Percentiles rank a stretch among this genome's conserved stretches.
Evolutionary conservation across 2,329 filamentous ascomycete species (phyloP).

Genomic region (Xylariaceae sp.): DNA sequence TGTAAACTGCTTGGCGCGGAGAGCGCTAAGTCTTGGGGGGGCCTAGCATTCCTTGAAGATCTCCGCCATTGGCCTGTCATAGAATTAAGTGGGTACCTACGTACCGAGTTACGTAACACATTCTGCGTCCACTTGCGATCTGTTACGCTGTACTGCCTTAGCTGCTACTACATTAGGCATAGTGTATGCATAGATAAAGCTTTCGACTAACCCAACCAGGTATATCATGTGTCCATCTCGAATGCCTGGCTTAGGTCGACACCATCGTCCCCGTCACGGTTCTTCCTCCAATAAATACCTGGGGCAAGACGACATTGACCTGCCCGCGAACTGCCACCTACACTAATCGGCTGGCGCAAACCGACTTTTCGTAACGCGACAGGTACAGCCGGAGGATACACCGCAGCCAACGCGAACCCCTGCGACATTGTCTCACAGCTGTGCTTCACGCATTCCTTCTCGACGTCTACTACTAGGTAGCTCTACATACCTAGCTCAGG

Average conservation of each 20-base stretch:
- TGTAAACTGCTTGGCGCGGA: too few relatives aligned
- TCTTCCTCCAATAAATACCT: background rate
- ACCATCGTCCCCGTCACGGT: background rate
- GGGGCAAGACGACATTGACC: background rate
- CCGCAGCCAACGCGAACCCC: slow-evolving; percentile 13
- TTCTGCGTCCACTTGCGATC: background rate
- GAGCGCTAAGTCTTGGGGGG: too few relatives aligned
- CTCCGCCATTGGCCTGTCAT: too few relatives aligned
- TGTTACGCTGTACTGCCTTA: background rate
- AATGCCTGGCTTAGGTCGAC: too few relatives aligned
- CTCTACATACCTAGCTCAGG: background rate
- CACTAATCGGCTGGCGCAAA: background rate
- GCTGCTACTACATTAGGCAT: background rate
- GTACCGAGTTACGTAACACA: too few relatives aligned
- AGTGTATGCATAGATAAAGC: background rate
- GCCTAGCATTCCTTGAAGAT: too few relatives aligned
- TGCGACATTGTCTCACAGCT: slow-evolving; percentile 15
- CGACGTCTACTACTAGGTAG: background rate
- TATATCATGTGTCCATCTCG: background rate
- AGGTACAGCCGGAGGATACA: background rate
- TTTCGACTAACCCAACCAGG: background rate
- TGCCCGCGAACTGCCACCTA: background rate
- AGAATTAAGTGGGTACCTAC: too few relatives aligned
- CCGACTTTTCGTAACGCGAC: background rate
- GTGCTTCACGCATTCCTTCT: background rate